These are phyloP conservation scores for Candida ponderosae DNA, from an alignment of 805 yeast species.

Conservation along the genomic window DNA sequence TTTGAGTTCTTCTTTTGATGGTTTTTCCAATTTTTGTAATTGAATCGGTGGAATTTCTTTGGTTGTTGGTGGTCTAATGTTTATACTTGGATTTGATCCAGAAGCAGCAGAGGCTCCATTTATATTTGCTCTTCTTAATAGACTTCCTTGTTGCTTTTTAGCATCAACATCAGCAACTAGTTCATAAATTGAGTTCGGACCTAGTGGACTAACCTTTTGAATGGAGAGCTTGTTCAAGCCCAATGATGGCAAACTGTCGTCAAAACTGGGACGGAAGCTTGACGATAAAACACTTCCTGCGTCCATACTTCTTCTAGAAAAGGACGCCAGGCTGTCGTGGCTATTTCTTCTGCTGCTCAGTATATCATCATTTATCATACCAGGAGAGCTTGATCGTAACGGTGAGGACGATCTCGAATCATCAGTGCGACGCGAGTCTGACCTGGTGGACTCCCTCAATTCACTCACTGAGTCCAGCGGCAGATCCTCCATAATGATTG, in stretches of 20 bases:
- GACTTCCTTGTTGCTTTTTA: conserved; percentile 23
- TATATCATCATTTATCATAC: conserved; percentile 25
- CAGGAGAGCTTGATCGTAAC: conserved; percentile 9
- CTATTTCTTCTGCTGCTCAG: conserved; percentile 16
- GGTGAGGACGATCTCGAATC: too few relatives aligned
- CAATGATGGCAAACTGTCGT: conserved; percentile 26
- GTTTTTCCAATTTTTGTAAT: conserved; percentile 43
- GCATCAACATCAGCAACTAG: conserved; percentile 57
- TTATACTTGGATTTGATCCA: conserved; percentile 32
- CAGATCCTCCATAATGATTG: not conserved
- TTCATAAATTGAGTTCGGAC: conserved; percentile 72
- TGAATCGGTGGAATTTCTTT: conserved; percentile 81
- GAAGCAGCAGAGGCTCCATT: conserved; percentile 1
- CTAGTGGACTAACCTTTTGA: conserved; percentile 43
- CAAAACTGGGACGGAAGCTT: conserved; percentile 23
- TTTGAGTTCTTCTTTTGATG: conserved; percentile 34
- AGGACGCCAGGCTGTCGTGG: conserved; percentile 8
- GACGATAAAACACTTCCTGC: conserved; percentile 20
- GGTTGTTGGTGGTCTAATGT: conserved; percentile 60
- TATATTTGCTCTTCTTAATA: conserved; percentile 5
- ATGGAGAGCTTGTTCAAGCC: conserved; percentile 33
- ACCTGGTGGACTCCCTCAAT: too few relatives aligned
- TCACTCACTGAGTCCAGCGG: too few relatives aligned
- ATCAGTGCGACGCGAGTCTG: too few relatives aligned
- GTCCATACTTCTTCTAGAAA: conserved; percentile 23